These are phyloP conservation scores for Clavispora phyllophila DNA, from an alignment of 805 yeast genomes.

Conservation along the genomic window DNA sequence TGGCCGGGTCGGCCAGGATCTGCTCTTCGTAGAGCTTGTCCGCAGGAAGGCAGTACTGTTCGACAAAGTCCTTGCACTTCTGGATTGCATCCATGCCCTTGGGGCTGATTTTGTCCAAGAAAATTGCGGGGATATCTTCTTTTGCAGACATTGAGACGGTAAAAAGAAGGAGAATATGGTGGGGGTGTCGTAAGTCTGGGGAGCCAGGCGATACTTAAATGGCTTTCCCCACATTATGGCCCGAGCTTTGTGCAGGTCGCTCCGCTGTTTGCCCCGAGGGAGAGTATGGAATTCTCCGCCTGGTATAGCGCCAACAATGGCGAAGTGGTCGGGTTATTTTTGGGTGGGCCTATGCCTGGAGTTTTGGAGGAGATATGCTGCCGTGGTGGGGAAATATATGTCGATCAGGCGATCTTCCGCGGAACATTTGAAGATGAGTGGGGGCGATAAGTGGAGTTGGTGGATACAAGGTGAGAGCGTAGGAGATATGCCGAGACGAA, in stretches of 20 bases:
- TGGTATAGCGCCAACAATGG: no score
- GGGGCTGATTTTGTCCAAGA: constrained; percentile 31
- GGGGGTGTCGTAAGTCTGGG: no score
- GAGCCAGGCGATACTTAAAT: not conserved
- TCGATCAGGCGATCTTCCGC: no score
- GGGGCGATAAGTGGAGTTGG: no score
- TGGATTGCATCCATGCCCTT: constrained; percentile 35
- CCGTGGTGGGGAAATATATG: no score
- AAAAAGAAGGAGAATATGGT: not conserved
- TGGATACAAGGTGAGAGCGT: no score
- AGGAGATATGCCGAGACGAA: no score
- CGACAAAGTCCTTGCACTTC: constrained; percentile 46
- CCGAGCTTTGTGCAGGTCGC: not conserved
- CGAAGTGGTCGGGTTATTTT: no score
- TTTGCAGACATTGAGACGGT: constrained; percentile 12
- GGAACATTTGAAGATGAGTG: no score
- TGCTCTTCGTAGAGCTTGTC: constrained; percentile 42
- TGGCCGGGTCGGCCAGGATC: constrained; percentile 31
- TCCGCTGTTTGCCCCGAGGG: not conserved
- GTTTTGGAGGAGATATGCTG: no score
- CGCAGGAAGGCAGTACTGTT: constrained; percentile 53
- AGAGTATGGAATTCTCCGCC: no score
- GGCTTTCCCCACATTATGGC: constrained; percentile 8
- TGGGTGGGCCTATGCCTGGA: no score
- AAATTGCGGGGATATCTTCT: constrained; percentile 39